phyloP scores from a whole-genome alignment of 345 rosid genomes.

The Gynandropsis gynandra region DNA sequence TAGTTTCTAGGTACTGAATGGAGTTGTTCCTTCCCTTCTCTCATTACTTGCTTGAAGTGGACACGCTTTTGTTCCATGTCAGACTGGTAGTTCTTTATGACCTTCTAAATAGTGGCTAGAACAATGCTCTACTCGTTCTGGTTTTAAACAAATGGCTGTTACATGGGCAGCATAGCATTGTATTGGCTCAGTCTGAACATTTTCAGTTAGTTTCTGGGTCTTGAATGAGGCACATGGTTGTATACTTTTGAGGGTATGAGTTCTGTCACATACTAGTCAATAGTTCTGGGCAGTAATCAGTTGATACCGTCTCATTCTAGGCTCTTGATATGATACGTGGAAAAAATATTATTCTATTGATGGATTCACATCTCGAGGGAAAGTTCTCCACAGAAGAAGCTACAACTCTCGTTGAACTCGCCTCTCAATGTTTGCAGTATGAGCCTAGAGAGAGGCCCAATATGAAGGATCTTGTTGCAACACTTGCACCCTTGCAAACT shows the following conservation, averaged over 20 bases:
- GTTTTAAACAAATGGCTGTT: not conserved
- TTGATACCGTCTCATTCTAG: conserved; percentile 35
- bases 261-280: not conserved
- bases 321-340: conserved; percentile 93
- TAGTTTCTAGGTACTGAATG: not conserved
- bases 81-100: too few species aligned
- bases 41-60: too few species aligned
- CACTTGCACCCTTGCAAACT: conserved; percentile 66
- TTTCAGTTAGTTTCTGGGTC: too few species aligned
- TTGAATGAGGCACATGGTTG: not conserved
- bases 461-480: conserved; percentile 66
- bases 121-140: not conserved
- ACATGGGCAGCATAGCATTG: too few species aligned
- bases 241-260: not conserved
- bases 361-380: conserved; percentile 95
- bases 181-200: too few species aligned
- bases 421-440: conserved; percentile 75
- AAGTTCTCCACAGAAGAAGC: conserved; percentile 91
- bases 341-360: conserved; percentile 56
- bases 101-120: too few species aligned
- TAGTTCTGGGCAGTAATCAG: not conserved
- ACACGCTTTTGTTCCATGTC: too few species aligned
- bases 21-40: not conserved
- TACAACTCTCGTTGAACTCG: conserved; percentile 67
- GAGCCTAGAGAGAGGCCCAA: conserved; percentile 96